phyloP scores from a whole-genome alignment of 208 protist genomes.

The Spironucleus salmonicida region DNA sequence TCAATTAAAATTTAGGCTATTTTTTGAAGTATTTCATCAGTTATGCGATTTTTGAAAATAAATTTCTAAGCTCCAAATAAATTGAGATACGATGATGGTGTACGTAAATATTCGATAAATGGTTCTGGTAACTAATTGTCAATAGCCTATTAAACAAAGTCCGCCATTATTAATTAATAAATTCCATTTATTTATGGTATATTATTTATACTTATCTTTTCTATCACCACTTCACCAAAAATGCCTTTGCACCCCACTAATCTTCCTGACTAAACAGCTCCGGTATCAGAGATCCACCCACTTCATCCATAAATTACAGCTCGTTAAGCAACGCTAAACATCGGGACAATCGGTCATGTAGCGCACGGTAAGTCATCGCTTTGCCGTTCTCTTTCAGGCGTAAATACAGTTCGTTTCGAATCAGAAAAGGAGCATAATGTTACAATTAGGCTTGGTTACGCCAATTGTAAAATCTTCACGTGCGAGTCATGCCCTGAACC shows the following conservation, averaged over 20 bases:
- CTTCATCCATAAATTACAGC: slow-evolving; percentile 32
- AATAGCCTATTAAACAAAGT: too few species aligned
- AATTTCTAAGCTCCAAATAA: too few species aligned
- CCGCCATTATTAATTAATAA: too few species aligned
- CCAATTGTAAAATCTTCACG: slow-evolving; percentile 51
- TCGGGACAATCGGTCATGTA: slow-evolving; percentile 98
- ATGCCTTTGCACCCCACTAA: not conserved
- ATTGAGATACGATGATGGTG: too few species aligned
- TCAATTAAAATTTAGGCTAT: too few species aligned
- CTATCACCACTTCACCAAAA: too few species aligned
- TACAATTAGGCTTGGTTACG: slow-evolving; percentile 53
- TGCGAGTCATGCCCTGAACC: slow-evolving; percentile 42
- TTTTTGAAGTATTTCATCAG: too few species aligned
- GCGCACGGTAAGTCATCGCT: slow-evolving; percentile 99
- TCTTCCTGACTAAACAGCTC: not conserved
- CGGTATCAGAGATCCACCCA: not conserved
- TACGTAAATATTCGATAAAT: too few species aligned
- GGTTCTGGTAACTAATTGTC: too few species aligned
- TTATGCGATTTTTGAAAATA: too few species aligned
- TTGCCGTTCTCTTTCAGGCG: slow-evolving; percentile 91
- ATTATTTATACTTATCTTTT: too few species aligned
- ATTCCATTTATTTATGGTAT: too few species aligned
- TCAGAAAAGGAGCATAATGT: slow-evolving; percentile 35
- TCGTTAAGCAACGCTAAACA: slow-evolving; percentile 95
- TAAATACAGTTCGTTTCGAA: slow-evolving; percentile 49